Conservation (phyloP, 2,329 filamentous ascomycete species). For the Colletotrichum cuscutae region DNA sequence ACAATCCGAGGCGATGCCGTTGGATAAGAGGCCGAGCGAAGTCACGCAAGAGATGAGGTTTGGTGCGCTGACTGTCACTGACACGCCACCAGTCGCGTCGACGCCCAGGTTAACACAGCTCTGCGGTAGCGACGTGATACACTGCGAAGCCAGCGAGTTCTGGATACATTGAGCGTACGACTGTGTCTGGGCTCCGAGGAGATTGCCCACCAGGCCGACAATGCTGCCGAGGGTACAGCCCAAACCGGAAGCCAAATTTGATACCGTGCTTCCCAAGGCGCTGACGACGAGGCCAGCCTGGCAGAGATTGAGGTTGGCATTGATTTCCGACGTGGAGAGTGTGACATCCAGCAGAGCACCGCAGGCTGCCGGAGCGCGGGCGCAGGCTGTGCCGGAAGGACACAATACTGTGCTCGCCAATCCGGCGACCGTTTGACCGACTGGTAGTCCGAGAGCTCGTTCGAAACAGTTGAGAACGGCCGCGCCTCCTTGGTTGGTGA, state of each 20-base stretch:
- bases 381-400: neutral
- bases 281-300: neutral
- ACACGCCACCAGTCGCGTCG: neutral
- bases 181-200: neutral
- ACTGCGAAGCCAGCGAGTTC: neutral
- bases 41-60: neutral
- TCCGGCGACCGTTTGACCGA: neutral
- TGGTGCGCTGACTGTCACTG: neutral
- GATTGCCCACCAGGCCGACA: neutral
- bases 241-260: neutral
- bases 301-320: neutral
- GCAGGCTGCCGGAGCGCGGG: neutral
- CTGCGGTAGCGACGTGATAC: neutral
- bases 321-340: neutral
- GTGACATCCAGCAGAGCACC: conserved; percentile 9
- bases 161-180: conserved; percentile 4
- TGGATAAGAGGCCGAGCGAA: conserved; percentile 7
- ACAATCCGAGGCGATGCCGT: conserved; percentile 9
- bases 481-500: neutral
- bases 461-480: conserved; percentile 11
- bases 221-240: neutral
- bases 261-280: neutral
- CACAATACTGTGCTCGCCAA: neutral
- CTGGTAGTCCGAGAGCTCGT: neutral
- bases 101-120: conserved; percentile 19